phyloP scores from a whole-genome alignment of 164 flowering plant species.

The Macadamia tetraphylla region DNA sequence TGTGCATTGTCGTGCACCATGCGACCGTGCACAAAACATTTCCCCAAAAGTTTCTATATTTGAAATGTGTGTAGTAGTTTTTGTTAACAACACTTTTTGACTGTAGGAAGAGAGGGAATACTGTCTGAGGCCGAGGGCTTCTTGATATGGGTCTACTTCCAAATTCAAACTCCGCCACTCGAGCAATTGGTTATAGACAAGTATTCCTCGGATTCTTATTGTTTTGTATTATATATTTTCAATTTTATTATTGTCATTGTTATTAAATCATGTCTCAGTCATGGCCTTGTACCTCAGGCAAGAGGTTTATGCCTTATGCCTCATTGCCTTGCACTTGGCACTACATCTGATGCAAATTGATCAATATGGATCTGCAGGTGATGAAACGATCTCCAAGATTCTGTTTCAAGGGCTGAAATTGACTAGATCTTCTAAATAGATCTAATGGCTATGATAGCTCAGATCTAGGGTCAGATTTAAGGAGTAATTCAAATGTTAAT shows the following conservation, averaged over 20 bases:
- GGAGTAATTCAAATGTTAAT: too few relatives aligned
- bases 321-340: too few relatives aligned
- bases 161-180: constrained; percentile 83
- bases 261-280: neutral
- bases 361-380: too few relatives aligned
- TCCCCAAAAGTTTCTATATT: neutral
- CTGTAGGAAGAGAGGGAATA: constrained; percentile 62
- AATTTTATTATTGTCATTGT: neutral
- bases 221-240: neutral
- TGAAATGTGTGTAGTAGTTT: neutral
- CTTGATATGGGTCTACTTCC: constrained; percentile 88
- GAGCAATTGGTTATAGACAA: constrained; percentile 95
- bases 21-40: too few relatives aligned
- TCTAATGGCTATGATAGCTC: too few relatives aligned
- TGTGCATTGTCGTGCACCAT: too few relatives aligned
- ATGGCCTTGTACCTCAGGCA: neutral
- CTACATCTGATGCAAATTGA: too few relatives aligned
- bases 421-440: too few relatives aligned
- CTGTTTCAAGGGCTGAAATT: too few relatives aligned
- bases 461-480: too few relatives aligned
- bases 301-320: too few relatives aligned
- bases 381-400: too few relatives aligned
- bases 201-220: constrained; percentile 29
- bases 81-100: constrained; percentile 4
- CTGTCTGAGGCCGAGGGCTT: constrained; percentile 78